Conservation (phyloP, 2,329 filamentous ascomycete species). For the Penicillium sp. region DNA sequence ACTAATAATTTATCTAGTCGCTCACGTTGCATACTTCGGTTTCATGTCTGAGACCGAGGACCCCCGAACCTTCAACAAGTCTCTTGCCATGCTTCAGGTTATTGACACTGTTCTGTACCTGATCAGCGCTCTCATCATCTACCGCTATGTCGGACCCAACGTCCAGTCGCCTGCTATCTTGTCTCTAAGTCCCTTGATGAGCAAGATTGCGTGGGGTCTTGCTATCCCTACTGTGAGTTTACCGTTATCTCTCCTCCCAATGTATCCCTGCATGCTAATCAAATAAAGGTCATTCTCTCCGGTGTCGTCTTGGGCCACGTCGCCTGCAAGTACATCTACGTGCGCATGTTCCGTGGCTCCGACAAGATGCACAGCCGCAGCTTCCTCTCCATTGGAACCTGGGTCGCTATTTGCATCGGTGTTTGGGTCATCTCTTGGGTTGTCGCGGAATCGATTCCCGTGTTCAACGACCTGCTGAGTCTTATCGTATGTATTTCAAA, state of each 20-base stretch:
- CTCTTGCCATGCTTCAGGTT: constrained; percentile 62
- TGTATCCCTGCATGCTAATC: background rate
- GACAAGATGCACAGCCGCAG: constrained; percentile 53
- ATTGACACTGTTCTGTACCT: constrained; percentile 64
- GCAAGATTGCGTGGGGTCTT: constrained; percentile 66
- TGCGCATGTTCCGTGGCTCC: constrained; percentile 61
- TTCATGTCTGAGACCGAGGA: constrained; percentile 65
- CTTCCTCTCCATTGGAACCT: constrained; percentile 53
- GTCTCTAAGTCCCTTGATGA: constrained; percentile 56
- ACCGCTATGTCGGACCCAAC: constrained; percentile 61
- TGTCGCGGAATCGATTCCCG: constrained; percentile 67
- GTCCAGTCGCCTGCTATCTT: constrained; percentile 66
- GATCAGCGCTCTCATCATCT: constrained; percentile 65
- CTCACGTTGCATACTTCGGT: constrained; percentile 65
- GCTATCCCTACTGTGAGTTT: constrained; percentile 59
- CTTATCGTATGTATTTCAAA: constrained; percentile 47
- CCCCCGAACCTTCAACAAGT: constrained; percentile 60
- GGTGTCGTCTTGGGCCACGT: constrained; percentile 69
- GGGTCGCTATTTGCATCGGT: constrained; percentile 56
- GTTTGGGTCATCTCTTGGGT: constrained; percentile 64
- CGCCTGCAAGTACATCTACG: constrained; percentile 64
- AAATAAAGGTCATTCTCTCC: constrained; percentile 59
- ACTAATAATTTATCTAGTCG: constrained; percentile 30
- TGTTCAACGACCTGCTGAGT: constrained; percentile 65
- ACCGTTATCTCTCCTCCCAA: background rate